Base-by-base conservation (phyloP, 495 filamentous ascomycete species). In the Podospora fimiseda region DNA sequence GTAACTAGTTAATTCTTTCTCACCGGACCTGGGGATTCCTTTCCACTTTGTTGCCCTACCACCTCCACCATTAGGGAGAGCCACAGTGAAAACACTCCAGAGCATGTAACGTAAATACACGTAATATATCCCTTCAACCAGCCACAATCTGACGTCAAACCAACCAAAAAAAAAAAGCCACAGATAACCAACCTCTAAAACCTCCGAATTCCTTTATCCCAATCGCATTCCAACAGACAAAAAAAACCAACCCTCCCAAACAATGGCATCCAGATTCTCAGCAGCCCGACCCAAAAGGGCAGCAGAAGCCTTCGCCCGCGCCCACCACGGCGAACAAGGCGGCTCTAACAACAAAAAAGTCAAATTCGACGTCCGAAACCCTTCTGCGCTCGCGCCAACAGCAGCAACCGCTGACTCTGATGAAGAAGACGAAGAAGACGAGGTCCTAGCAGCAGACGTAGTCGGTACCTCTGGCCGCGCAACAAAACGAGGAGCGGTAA, bases 321-420 rank as follows among this genome's bases (percentile, higher is more conserved):
- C 79, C 16, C 84, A 90, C 61, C 82, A 88, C 54, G 70, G 71
- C 20, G 77, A 83, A 50, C 15, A n/a, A n/a, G n/a, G 24, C 51
- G 69, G 70, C 22, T 68, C 74, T 27, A 69, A 78, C 1, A 37
- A 36, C 47, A 96, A 96, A 63, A 95, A 91, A 67, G 86, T 90
- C 22, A 89, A 88, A 64, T 99, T 99, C 73, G 94, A 97, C 68
- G 73, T 90, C 20, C 88, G 94, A 58, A 97, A 97, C 64, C 93
- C 93, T 1, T 95, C 89, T 18, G 86, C 89, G 0, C 80, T 98
- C 0, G 90, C 87, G 3, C 82, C 90, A 0, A 78, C 75, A 55
- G 88, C 80, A 1, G 79, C 77, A 2, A 14, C 16, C 14, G 4
- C 11, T n/a, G 44, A 47, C 20, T 18, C 19, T 3, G 88, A 92